Conservation (phyloP, 768 basidiomycete species). For the Calocybe gangraenosa region DNA sequence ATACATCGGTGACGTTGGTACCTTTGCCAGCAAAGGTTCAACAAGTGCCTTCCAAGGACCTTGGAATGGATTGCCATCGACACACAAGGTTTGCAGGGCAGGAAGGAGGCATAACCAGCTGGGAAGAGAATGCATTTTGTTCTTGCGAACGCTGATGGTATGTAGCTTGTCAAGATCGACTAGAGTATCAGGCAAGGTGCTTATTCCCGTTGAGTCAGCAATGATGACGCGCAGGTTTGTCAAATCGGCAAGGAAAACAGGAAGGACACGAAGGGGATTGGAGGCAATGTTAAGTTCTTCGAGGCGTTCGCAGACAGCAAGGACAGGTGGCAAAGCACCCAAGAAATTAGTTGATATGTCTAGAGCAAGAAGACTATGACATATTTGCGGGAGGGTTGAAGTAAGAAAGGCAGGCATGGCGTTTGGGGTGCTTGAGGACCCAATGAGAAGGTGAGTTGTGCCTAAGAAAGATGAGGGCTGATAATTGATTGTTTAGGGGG, state of each 20-base stretch:
- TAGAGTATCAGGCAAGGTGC: slow-evolving; percentile 70
- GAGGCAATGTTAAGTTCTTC: slow-evolving; percentile 93
- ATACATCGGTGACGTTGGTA: slow-evolving; percentile 55
- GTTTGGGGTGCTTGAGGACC: slow-evolving; percentile 75
- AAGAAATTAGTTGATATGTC: slow-evolving; percentile 92
- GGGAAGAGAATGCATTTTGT: slow-evolving; percentile 86
- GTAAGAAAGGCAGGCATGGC: slow-evolving; percentile 75
- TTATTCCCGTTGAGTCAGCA: slow-evolving; percentile 86
- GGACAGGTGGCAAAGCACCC: slow-evolving; percentile 74
- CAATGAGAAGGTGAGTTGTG: slow-evolving; percentile 90
- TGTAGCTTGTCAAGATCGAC: slow-evolving; percentile 75
- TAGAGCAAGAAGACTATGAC: slow-evolving; percentile 78
- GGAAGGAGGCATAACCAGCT: slow-evolving; percentile 92
- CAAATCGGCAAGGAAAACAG: slow-evolving; percentile 78
- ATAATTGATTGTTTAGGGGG: slow-evolving; percentile 9
- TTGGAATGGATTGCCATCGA: slow-evolving; percentile 97
- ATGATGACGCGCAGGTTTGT: slow-evolving; percentile 80
- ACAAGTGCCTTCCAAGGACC: slow-evolving; percentile 90
- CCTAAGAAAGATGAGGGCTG: slow-evolving; percentile 40
- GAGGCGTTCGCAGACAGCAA: slow-evolving; percentile 75
- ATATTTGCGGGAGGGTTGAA: slow-evolving; percentile 65
- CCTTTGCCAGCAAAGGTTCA: slow-evolving; percentile 72
- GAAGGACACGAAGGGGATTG: slow-evolving; percentile 90
- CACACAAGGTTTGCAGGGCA: slow-evolving; percentile 76
- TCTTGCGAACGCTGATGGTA: slow-evolving; percentile 84